Percentiles rank a stretch among this genome's conserved stretches.
phyloP scores from a whole-genome alignment of 768 basidiomycete genomes.

The Boletus barrowsii region DNA sequence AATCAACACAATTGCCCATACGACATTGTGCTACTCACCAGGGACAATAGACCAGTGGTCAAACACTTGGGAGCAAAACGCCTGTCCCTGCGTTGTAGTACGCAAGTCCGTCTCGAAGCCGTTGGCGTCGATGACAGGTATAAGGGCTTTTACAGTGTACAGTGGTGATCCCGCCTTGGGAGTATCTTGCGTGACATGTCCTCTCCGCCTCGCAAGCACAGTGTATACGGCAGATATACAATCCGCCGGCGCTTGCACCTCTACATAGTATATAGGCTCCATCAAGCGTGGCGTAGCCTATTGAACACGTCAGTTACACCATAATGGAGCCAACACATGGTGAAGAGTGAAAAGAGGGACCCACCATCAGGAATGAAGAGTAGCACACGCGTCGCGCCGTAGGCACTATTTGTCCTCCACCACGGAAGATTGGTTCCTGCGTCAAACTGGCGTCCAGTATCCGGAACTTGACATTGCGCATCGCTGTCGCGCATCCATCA shows the following conservation, averaged over 20 bases:
- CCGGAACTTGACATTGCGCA: slow-evolving; percentile 98
- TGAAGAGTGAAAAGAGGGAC: slow-evolving; percentile 24
- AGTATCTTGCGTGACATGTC: slow-evolving; percentile 98
- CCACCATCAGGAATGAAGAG: slow-evolving; percentile 96
- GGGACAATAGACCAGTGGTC: slow-evolving; percentile 99
- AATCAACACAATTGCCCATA: not conserved
- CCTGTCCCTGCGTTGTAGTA: slow-evolving; percentile 97
- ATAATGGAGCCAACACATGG: not conserved
- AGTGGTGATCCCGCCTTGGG: slow-evolving; percentile 97
- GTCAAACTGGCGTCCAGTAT: slow-evolving; percentile 90
- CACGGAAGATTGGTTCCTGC: slow-evolving; percentile 95
- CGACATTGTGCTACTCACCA: slow-evolving; percentile 46
- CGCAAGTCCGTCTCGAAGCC: slow-evolving; percentile 98
- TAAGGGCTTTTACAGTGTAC: slow-evolving; percentile 97
- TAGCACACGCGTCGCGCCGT: slow-evolving; percentile 99
- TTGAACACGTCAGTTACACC: not conserved
- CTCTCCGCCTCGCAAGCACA: slow-evolving; percentile 94
- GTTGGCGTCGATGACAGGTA: slow-evolving; percentile 97
- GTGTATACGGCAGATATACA: slow-evolving; percentile 99
- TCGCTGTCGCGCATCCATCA: slow-evolving; percentile 52
- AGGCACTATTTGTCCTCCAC: slow-evolving; percentile 97
- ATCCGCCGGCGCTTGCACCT: slow-evolving; percentile 98
- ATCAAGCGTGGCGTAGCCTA: slow-evolving; percentile 93
- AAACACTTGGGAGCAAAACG: slow-evolving; percentile 97
- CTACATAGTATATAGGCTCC: slow-evolving; percentile 98